A percentile compares a stretch with the other conserved stretches of the same genome.
phyloP scores from a whole-genome alignment of 257 asterid genomes.

The Paulownia fortunei region DNA sequence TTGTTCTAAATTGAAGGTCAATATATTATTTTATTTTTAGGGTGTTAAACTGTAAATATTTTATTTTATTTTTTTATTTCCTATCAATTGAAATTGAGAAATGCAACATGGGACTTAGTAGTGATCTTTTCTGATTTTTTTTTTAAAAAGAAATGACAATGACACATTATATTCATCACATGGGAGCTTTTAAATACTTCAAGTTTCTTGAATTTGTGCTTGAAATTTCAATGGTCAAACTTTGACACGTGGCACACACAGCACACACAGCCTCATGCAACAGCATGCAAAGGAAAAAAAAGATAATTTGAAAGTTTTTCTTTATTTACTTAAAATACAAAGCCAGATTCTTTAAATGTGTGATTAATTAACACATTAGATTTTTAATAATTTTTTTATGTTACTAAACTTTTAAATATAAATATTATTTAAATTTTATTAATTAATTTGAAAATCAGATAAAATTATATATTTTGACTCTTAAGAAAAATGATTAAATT shows the following conservation, averaged over 20 bases:
- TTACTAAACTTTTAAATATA: too few species aligned
- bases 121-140: background rate
- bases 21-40: too few species aligned
- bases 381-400: too few species aligned
- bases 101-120: too few species aligned
- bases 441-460: too few species aligned
- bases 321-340: background rate
- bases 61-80: too few species aligned
- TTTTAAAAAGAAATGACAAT: background rate
- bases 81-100: too few species aligned
- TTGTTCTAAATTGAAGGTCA: too few species aligned
- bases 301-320: too few species aligned
- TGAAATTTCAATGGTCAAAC: slow-evolving; percentile 31
- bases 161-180: slow-evolving; percentile 26
- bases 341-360: background rate
- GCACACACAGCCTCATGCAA: slow-evolving; percentile 25
- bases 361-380: too few species aligned
- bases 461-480: background rate
- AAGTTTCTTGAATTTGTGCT: background rate
- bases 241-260: slow-evolving; percentile 32
- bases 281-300: slow-evolving; percentile 11
- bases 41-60: too few species aligned
- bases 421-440: too few species aligned
- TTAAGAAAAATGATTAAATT: background rate
- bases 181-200: background rate